Evolutionary conservation across 768 basidiomycete genomes (phyloP), one percentile per base, ranked within the genome.

Genomic region (Sarcodon aspratus): DNA sequence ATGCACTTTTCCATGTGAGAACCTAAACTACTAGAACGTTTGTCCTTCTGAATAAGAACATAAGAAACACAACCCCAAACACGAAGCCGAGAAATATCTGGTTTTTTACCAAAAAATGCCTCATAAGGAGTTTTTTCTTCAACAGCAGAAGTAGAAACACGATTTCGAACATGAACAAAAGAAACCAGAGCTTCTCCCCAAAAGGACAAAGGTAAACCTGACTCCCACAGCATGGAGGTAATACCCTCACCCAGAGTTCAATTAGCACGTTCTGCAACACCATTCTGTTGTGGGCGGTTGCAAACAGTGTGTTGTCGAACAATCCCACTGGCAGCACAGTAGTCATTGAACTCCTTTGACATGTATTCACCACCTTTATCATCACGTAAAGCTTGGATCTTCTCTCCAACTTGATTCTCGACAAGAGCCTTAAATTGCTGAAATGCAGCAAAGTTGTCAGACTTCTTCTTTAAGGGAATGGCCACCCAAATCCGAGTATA

Each of bases 201-300:
- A 18, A 47, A 6, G 35, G 7, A 34, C 8, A 45, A 33, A 5
- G 44, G 44, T 7, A 45, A 31, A n/a, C 45, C 27, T 12, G 48
- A 33, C 32, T 49, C 54, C 13, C 33, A 10, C 6, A 71, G 57
- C 58, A 72, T 65, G 0, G 65, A 54, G 11, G 50, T 54, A 7
- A 63, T 57, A n/a, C 53, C 55, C 17, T 71, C 64, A 1, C 56
- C 52, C 31, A 75, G 54, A 0, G 64, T 66, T 3, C 62, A 51
- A 37, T 74, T 74, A 2, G 54, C 52, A 1, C 64, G 52, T 51
- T 76, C 69, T 2, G 70, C 69, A 4, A 71, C 61, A 17, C 69
- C 66, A 51, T 75, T 76, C 46, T 73, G 67, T 55, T 71, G 64
- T 2, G 68, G 68, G n/a, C n/a, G n/a, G n/a, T n/a, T n/a, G n/a